phyloP scores from a whole-genome alignment of 139 green algal species.

The Limnomonas spitsbergensis region DNA sequence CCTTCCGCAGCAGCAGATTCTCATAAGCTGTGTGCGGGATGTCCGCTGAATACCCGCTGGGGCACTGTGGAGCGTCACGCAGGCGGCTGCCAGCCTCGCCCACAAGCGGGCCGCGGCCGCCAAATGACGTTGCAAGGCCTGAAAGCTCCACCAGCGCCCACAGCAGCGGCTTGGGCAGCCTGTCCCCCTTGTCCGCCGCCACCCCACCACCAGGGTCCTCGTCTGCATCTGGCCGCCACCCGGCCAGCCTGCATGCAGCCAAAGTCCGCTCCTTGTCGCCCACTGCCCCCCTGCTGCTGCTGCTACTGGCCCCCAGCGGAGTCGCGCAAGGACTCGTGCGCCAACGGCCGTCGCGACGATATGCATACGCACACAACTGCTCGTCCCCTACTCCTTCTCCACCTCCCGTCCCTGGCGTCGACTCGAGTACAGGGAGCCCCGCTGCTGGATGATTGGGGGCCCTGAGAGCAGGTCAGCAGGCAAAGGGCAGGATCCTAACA shows the following conservation, averaged over 20 bases:
- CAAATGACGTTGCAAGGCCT: conserved; percentile 27
- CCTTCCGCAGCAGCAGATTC: background rate
- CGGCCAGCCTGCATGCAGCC: background rate
- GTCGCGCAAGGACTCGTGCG: too few relatives aligned
- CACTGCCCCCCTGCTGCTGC: too few relatives aligned
- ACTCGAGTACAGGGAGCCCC: too few relatives aligned
- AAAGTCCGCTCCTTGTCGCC: background rate
- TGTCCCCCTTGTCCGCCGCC: background rate
- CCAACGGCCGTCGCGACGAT: too few relatives aligned
- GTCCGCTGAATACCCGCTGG: background rate
- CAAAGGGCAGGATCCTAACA: too few relatives aligned
- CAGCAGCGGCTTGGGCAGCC: background rate
- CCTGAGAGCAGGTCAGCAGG: too few relatives aligned
- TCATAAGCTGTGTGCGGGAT: background rate
- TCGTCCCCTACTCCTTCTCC: too few relatives aligned
- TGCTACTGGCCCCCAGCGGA: too few relatives aligned
- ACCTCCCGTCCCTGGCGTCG: too few relatives aligned
- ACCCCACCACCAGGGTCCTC: background rate
- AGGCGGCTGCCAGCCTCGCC: background rate
- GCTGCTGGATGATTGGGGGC: too few relatives aligned
- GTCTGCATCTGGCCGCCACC: background rate
- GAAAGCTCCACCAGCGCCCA: conserved; percentile 16
- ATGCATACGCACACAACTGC: too few relatives aligned
- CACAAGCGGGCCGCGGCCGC: background rate
- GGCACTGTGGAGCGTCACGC: background rate